phyloP scores from a whole-genome alignment of 345 rosid genomes.

The Eucalyptus pauciflora region DNA sequence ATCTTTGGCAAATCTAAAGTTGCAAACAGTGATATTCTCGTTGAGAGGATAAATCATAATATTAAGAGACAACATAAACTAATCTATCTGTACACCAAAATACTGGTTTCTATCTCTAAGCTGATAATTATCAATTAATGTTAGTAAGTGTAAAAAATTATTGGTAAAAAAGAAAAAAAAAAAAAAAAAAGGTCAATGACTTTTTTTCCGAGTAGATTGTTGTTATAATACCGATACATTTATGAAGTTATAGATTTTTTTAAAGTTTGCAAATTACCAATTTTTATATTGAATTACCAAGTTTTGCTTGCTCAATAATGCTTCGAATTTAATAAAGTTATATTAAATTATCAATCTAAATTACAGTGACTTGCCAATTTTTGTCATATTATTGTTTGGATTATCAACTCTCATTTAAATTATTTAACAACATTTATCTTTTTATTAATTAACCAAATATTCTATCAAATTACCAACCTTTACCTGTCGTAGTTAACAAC shows the following conservation, averaged over 20 bases:
- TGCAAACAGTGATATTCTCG: background rate
- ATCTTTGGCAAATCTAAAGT: background rate
- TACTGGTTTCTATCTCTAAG: background rate
- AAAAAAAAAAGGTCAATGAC: background rate
- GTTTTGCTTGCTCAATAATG: background rate
- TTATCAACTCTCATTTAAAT: too few species aligned
- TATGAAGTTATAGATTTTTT: background rate
- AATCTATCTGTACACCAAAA: background rate
- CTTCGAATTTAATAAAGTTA: accelerated
- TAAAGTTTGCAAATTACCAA: background rate
- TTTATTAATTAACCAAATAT: too few species aligned
- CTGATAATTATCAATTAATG: background rate
- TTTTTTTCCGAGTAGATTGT: background rate
- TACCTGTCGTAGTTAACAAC: too few species aligned
- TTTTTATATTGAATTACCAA: background rate
- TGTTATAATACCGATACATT: background rate
- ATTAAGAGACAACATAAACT: background rate
- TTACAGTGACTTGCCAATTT: too few species aligned
- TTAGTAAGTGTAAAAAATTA: background rate
- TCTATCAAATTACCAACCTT: too few species aligned
- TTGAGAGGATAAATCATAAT: background rate
- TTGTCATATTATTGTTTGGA: too few species aligned
- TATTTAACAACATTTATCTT: too few species aligned
- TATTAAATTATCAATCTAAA: too few species aligned
- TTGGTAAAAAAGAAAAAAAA: accelerated